phyloP scores from a whole-genome alignment of 2,329 filamentous ascomycete genomes.

The Leptographium procerum region DNA sequence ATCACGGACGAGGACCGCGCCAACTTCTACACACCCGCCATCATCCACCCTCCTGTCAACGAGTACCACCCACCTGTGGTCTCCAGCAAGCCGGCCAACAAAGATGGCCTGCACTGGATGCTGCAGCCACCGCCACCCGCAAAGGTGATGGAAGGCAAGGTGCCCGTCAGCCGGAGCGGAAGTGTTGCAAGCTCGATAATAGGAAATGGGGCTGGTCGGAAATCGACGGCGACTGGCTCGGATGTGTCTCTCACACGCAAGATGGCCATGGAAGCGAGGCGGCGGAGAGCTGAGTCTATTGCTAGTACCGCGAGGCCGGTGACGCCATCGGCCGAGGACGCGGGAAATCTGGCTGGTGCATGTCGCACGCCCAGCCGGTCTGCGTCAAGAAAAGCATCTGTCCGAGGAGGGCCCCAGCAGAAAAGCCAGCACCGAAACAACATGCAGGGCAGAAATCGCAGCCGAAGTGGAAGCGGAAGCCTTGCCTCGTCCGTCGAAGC shows the following conservation, averaged over 20 bases:
- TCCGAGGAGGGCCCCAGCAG: not conserved
- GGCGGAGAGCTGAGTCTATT: slow-evolving; percentile 8
- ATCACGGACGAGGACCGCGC: slow-evolving; percentile 38
- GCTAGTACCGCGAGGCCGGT: not conserved
- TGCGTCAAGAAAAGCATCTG: slow-evolving; percentile 11
- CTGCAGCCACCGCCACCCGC: slow-evolving; percentile 82
- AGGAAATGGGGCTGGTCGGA: not conserved
- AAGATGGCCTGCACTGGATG: slow-evolving; percentile 77
- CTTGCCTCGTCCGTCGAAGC: slow-evolving; percentile 8
- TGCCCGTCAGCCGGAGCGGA: slow-evolving; percentile 52
- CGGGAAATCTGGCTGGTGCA: slow-evolving; percentile 15
- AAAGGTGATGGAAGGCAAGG: slow-evolving; percentile 82
- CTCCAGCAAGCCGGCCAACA: slow-evolving; percentile 58
- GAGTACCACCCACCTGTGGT: slow-evolving; percentile 79
- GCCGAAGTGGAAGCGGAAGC: slow-evolving; percentile 11
- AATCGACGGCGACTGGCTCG: not conserved
- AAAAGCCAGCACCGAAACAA: slow-evolving; percentile 4
- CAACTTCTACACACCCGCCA: slow-evolving; percentile 45
- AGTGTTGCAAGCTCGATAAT: slow-evolving; percentile 40
- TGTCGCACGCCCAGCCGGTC: slow-evolving; percentile 12
- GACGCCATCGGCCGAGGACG: slow-evolving; percentile 10
- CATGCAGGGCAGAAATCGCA: not conserved
- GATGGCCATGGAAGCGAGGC: slow-evolving; percentile 9
- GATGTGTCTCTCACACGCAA: slow-evolving; percentile 9
- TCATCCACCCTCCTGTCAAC: slow-evolving; percentile 62